Conservation (phyloP, 257 asterid genomes). For the Petunia axillaris region DNA sequence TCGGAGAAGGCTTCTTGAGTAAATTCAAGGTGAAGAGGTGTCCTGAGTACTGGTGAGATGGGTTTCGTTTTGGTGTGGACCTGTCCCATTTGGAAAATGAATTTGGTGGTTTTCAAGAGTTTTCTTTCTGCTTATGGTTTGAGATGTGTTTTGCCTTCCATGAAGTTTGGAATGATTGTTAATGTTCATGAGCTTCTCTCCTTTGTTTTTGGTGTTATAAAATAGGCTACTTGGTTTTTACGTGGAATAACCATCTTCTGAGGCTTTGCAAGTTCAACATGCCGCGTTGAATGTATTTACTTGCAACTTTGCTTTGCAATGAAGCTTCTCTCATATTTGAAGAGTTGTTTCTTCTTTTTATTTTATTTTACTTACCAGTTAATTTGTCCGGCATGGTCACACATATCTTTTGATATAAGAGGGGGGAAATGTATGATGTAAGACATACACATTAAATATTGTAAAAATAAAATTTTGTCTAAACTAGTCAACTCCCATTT, state of each 20-base stretch:
- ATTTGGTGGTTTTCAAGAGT: constrained; percentile 39
- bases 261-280: constrained; percentile 30
- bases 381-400: too few relatives aligned
- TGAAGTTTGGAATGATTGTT: constrained; percentile 42
- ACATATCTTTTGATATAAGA: too few relatives aligned
- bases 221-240: constrained; percentile 28
- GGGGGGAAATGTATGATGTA: too few relatives aligned
- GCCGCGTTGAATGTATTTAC: background rate
- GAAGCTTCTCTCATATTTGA: background rate
- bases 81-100: constrained; percentile 31
- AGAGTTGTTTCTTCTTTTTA: background rate
- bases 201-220: constrained; percentile 35
- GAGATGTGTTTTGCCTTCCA: constrained; percentile 36
- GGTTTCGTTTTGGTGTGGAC: constrained; percentile 28
- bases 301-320: background rate
- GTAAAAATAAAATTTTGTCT: too few relatives aligned
- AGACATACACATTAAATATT: too few relatives aligned
- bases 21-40: constrained; percentile 21
- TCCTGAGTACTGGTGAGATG: constrained; percentile 31
- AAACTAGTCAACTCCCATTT: too few relatives aligned
- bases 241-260: constrained; percentile 31
- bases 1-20: constrained; percentile 58
- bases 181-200: constrained; percentile 42
- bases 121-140: constrained; percentile 33
- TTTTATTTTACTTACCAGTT: too few relatives aligned